Base-by-base conservation (phyloP, 2,329 filamentous ascomycete species). In the Lizonia empirigonia region DNA sequence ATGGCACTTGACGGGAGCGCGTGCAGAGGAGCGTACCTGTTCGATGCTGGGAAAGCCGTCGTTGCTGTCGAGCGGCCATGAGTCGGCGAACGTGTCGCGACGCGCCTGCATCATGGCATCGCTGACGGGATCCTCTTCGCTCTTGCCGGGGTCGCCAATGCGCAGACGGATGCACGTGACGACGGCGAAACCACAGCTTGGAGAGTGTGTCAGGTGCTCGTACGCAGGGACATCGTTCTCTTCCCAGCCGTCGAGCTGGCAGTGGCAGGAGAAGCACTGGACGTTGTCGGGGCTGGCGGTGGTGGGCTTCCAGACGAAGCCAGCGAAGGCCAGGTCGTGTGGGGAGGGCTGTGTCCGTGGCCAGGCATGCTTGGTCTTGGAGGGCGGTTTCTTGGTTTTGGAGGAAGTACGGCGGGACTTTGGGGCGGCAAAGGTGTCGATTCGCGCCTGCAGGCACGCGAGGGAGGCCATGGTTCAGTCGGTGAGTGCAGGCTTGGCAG, bases 241-340 rank as follows among this genome's bases (percentile, higher is more conserved):
- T 65, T 97, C 93, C 94, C 94, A 99, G 53, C 91, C 92, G 70
- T 95, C 91, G 10, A 99, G 81, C 47, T 87, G 85, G 70, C 90
- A 89, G 56, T 85, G 79, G 76, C 94, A 99, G 29, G 91, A 80
- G 73, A 95, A 97, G 73, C 94, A 99, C 61, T 85, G 83, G 38
- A 90, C 90, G 72, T 97, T 97, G 73, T 99, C 94, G 29, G 87
- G 87, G 66, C 86, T 89, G 37, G 84, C 82, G 42, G 84, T 80
- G 12, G 83, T 85, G 2, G 94, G 93, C 54, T 86, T 84, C 76
- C 90, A 97, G 76, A 88, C 94, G 77, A 99, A 96, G 29, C 94
- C 94, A 49, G 94, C 93, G 67, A 84, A 85, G 4, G 94, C 93
- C 64, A 99, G 86, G 89, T 87, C 83, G 59, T 84, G 80, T 10